Evolutionary conservation across 1,284 basidiomycete genomes (phyloP).

Genomic region (Ceratobasidium sp.): DNA sequence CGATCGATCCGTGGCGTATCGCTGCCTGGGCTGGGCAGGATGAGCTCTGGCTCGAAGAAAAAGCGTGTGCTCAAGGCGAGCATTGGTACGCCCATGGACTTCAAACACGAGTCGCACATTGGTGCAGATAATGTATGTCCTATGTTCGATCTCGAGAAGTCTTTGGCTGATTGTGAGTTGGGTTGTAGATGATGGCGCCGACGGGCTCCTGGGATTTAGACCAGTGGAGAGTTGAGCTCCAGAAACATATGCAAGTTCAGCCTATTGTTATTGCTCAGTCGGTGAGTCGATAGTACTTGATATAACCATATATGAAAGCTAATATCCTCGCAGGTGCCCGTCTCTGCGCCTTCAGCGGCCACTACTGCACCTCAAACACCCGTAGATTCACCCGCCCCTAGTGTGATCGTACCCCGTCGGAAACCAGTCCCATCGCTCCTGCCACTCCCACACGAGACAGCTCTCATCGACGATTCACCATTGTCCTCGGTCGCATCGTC

Average conservation of each 20-base stretch:
- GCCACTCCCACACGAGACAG: constrained; percentile 55
- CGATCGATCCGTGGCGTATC: constrained; percentile 29
- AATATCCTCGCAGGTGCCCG: not conserved
- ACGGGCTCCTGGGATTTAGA: constrained; percentile 23
- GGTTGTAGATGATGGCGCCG: constrained; percentile 29
- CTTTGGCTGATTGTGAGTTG: not conserved
- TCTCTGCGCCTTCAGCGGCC: constrained; percentile 8
- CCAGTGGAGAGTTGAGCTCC: constrained; percentile 28
- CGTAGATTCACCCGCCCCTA: not conserved
- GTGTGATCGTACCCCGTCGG: constrained; percentile 27
- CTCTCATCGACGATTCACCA: constrained; percentile 1
- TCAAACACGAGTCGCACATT: constrained; percentile 48
- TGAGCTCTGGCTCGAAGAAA: constrained; percentile 39
- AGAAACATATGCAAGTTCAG: constrained; percentile 36
- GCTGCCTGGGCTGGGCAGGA: constrained; percentile 7
- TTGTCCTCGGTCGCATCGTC: constrained; percentile 17
- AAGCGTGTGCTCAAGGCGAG: constrained; percentile 44
- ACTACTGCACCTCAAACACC: constrained; percentile 13
- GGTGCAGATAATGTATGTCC: constrained; percentile 47
- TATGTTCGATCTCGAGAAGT: not conserved
- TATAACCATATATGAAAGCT: constrained; percentile 19
- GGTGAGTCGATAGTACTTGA: not conserved
- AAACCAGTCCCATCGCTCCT: constrained; percentile 49
- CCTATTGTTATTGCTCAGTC: constrained; percentile 5
- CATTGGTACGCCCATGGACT: constrained; percentile 49